Evolutionary conservation across 129 eudicot species (phyloP), one percentile per base, ranked within the genome.

Genomic region (Logfia minima): DNA sequence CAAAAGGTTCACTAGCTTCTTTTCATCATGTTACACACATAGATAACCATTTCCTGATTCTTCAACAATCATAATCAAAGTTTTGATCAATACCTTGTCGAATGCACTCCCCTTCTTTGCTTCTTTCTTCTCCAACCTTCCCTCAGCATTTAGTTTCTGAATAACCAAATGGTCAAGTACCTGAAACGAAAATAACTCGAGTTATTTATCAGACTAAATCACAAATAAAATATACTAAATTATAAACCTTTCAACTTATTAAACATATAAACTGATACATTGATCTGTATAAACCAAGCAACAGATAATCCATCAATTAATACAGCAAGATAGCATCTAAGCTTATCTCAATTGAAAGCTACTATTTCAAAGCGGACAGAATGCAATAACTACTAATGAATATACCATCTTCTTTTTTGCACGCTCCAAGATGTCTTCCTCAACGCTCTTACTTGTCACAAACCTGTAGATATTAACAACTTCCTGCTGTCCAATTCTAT

Each of bases 151-250:
- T 61, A 95, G 85, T 82, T 95, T 91, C 75, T 95, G 99, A 74
- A 95, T 95, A 75, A 95, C 97, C 89, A 95, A 83, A 88, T 95
- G 99, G 80, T 95, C 99, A 76, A 95, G 94, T 58, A 95, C 99
- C 99, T 95, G 66, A 53, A 86, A 74, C 14, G 16, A 35, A 31
- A 78, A 52, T 17, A 19, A 56, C 28, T 9, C 26, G 29, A 39
- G 32, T 3, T 48, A 13, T 48, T 48, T 48, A 13, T 48, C 55
- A 48, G 55, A 48, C 18, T 48, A 48, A 48, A 14, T 48, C 17
- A 14, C 6, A 48, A 13, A 48, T 13, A 14, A 48, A 48, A 65
- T 55, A 67, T 21, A 67, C 3, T 17, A 56, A 18, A 56, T 6
- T 4, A 51, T 45, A 37, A 52, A 13, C 2, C 3, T 52, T 11